phyloP scores from a whole-genome alignment of 805 yeast genomes.

The Lipomyces chichibuensis region DNA sequence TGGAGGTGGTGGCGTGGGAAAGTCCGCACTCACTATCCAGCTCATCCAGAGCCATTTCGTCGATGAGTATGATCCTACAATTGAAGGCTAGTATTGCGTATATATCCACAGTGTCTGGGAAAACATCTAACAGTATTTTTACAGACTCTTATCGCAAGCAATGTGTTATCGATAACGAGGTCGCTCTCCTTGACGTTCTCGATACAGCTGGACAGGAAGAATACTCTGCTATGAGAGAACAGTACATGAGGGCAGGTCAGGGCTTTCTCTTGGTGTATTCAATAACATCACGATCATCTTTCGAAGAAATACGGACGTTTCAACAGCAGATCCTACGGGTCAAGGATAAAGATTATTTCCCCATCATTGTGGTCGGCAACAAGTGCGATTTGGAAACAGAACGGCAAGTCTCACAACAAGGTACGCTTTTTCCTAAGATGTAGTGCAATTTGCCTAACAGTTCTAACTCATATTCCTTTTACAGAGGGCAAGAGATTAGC shows the following conservation, averaged over 20 bases:
- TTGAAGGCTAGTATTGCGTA: slow-evolving; percentile 53
- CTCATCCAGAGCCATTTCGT: slow-evolving; percentile 93
- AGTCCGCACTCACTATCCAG: slow-evolving; percentile 93
- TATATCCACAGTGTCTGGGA: slow-evolving; percentile 57
- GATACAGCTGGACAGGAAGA: slow-evolving; percentile 97
- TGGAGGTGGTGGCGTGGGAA: slow-evolving; percentile 99
- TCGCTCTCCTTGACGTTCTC: slow-evolving; percentile 78
- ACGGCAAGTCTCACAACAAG: slow-evolving; percentile 53
- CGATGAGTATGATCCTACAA: slow-evolving; percentile 97
- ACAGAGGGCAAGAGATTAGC: slow-evolving; percentile 79
- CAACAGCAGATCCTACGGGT: slow-evolving; percentile 78
- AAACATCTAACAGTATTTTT: slow-evolving; percentile 38
- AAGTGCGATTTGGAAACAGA: slow-evolving; percentile 75
- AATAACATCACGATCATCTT: slow-evolving; percentile 80
- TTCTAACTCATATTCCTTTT: slow-evolving; percentile 8
- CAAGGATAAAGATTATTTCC: slow-evolving; percentile 74
- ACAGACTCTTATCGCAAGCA: slow-evolving; percentile 67
- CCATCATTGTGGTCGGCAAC: slow-evolving; percentile 78
- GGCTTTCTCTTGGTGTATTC: slow-evolving; percentile 89
- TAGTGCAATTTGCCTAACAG: neutral
- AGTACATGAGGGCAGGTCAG: slow-evolving; percentile 67
- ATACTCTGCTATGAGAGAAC: slow-evolving; percentile 72
- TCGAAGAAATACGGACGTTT: slow-evolving; percentile 81
- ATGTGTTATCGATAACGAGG: slow-evolving; percentile 78
- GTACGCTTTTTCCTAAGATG: slow-evolving; percentile 15